These are phyloP conservation scores for Wallacemonas sp. DNA, from an alignment of 208 protist species.

Conservation along the genomic window DNA sequence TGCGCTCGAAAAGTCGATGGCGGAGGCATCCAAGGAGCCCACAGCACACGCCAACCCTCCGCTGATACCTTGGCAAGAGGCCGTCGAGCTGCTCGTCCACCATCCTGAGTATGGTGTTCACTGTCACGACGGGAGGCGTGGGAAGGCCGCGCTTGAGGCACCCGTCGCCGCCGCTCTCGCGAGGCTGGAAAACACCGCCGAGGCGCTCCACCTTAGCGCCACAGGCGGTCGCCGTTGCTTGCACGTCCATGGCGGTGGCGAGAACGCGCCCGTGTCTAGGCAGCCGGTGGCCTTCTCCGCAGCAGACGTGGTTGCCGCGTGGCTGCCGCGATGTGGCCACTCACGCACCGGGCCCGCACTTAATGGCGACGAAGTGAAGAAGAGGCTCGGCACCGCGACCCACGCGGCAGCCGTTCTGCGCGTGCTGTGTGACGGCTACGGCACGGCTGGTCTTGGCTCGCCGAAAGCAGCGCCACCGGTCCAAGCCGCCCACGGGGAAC, in stretches of 20 bases:
- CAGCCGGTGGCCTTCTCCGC: background rate
- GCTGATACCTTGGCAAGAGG: conserved; percentile 3
- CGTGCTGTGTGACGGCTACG: background rate
- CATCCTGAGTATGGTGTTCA: too few relatives aligned
- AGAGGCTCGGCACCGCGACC: background rate
- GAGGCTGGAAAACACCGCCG: background rate
- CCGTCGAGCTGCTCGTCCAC: background rate
- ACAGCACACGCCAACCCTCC: too few relatives aligned
- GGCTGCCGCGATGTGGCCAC: too few relatives aligned
- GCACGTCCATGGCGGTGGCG: too few relatives aligned
- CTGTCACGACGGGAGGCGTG: too few relatives aligned
- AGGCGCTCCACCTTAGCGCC: background rate
- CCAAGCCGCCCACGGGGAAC: too few relatives aligned
- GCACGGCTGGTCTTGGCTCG: too few relatives aligned
- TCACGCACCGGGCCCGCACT: background rate
- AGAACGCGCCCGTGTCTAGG: too few relatives aligned
- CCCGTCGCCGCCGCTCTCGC: background rate
- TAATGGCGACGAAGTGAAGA: background rate
- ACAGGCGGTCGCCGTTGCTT: too few relatives aligned
- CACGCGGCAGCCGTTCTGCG: background rate
- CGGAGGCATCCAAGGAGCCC: too few relatives aligned
- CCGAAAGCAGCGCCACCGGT: too few relatives aligned
- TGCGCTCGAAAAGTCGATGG: background rate
- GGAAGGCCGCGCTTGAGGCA: background rate
- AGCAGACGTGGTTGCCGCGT: background rate